These are phyloP conservation scores for Chaetomidium leptoderma DNA, from an alignment of 495 filamentous ascomycete genomes.

Conservation along the genomic window DNA sequence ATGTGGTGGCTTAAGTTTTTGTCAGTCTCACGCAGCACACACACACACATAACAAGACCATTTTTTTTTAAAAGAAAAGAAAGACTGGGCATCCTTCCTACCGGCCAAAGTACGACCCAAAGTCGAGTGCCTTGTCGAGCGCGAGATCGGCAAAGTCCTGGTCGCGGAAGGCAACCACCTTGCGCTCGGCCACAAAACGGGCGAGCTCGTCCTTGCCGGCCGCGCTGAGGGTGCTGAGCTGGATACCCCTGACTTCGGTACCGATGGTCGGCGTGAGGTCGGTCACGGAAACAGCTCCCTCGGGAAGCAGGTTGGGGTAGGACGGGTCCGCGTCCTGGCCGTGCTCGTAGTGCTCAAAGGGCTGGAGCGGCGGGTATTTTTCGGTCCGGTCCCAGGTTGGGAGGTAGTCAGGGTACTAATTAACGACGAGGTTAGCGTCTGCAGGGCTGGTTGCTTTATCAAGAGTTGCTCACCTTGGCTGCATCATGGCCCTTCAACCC, in stretches of 20 bases:
- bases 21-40: no score
- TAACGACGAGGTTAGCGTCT: conserved; percentile 34
- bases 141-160: conserved; percentile 75
- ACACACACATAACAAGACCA: no score
- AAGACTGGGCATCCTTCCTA: neutral
- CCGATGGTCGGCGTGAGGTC: conserved; percentile 72
- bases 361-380: conserved; percentile 62
- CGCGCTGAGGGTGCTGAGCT: conserved; percentile 62
- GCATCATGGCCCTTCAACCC: conserved; percentile 41
- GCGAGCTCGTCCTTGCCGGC: conserved; percentile 78
- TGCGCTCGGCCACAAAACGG: conserved; percentile 69
- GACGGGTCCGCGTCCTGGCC: conserved; percentile 65
- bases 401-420: conserved; percentile 67
- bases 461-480: conserved; percentile 36
- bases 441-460: no score
- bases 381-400: conserved; percentile 62
- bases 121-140: conserved; percentile 65
- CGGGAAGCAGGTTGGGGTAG: conserved; percentile 61
- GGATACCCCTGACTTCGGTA: conserved; percentile 69
- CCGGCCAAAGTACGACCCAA: conserved; percentile 72
- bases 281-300: conserved; percentile 41
- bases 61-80: neutral
- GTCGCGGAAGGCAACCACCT: conserved; percentile 74
- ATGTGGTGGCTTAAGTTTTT: conserved; percentile 71
- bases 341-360: conserved; percentile 68